Evolutionary conservation across 768 basidiomycete species (phyloP).

Genomic region (Agrocybe praecox): DNA sequence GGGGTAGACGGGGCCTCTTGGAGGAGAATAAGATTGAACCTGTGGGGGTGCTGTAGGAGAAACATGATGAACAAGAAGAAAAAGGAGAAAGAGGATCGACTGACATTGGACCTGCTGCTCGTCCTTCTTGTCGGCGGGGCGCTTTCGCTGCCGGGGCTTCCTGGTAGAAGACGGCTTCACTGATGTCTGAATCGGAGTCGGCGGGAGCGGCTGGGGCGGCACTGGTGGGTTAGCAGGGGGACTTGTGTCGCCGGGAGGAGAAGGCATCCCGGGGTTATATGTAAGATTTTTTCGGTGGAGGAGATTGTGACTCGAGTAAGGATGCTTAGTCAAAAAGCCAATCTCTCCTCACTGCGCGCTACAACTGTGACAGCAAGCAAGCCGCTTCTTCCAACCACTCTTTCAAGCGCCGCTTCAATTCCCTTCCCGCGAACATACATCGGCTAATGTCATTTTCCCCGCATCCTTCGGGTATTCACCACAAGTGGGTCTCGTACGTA

Average conservation of each 20-base stretch:
- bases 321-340: conserved; percentile 41
- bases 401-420: conserved; percentile 37
- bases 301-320: conserved; percentile 35
- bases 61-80: conserved; percentile 8
- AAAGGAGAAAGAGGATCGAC: conserved; percentile 11
- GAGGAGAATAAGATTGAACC: conserved; percentile 29
- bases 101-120: conserved; percentile 24
- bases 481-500: background rate
- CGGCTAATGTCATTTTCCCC: conserved; percentile 2
- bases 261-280: conserved; percentile 53
- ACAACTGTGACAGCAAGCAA: conserved; percentile 11
- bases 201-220: conserved; percentile 49
- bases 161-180: conserved; percentile 49
- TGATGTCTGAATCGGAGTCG: conserved; percentile 41
- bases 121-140: conserved; percentile 29
- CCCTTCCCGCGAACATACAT: conserved; percentile 20
- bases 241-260: conserved; percentile 50
- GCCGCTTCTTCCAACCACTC: conserved; percentile 22
- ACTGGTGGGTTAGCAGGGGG: conserved; percentile 33
- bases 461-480: background rate
- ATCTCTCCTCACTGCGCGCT: conserved; percentile 7
- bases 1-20: conserved; percentile 46
- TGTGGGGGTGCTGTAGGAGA: conserved; percentile 11
- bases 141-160: conserved; percentile 59
- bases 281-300: conserved; percentile 30